Evolutionary conservation across 2,329 filamentous ascomycete species (phyloP), one percentile per base, ranked within the genome.

Genomic region (Penicillium thymicola): DNA sequence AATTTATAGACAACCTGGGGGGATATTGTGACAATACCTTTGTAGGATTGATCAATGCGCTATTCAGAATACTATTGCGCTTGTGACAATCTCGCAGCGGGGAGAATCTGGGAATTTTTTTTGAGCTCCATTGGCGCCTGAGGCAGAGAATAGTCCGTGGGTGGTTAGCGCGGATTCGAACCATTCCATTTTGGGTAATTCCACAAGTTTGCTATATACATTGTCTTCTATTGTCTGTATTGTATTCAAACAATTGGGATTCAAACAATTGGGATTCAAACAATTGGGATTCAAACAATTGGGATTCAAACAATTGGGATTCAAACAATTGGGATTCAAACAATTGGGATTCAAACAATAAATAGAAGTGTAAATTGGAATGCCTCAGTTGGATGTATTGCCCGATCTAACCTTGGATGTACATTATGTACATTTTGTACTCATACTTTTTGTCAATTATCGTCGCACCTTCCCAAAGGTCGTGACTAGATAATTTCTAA

Each of bases 91-190:
- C 23, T 51, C 37, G 53, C 57, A 52, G 63, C 60, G 63, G 62
- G 62, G 62, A 63, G 53, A 36, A 51, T 44, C 38, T 38, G 48
- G 36, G 60, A 57, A 37, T 52, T 58, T 66, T 59, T 62, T 68
- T 64, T 60, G 58, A 57, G 44, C 59, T 70, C 48, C 34, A 49
- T 55, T 42, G 23, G 13, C 44, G 59, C 64, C 64, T 66, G 47
- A 66, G 64, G 61, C 59, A 41, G 0, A 46, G 0, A 16, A 55
- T 58, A 63, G 36, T 36, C 62, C 6, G 18, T 5, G 13, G 41
- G 27, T 5, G 52, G 59, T 25, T 46, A 54, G 40, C 27, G 55
- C 27, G 5, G 11, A 32, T 8, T 21, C 3, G 16, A 18, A 45
- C 38, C 8, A 44, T 14, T 27, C 51, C 43, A 3, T 32, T 32